Evolutionary conservation across 306 rosid species (phyloP), one percentile per base, ranked within the genome.

Genomic region (Mimosa pudica): DNA sequence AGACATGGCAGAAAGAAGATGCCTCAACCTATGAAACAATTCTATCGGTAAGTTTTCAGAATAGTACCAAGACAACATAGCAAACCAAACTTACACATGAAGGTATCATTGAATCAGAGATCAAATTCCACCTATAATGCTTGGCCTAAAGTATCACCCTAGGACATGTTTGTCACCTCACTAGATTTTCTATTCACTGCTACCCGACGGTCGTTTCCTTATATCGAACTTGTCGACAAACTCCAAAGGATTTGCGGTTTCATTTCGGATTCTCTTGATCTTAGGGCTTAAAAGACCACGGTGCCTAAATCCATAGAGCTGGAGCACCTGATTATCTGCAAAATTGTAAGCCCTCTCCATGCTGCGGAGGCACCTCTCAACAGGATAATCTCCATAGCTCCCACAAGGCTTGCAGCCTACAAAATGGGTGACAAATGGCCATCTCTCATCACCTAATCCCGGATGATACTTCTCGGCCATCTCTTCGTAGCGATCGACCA

Each of bases 401-500:
- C 99, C 99, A 88, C 99, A 95, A 3, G 99, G 99, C 79, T 95
- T 95, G 84, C 99, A 95, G 2, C 99, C 99, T 33, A 95, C 99
- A 16, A 95, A 95, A 81, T 95, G 99, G 0, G 99, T 95, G 82
- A 95, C 99, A 82, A 95, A 95, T 5, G 99, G 99, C 99, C 99
- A 95, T 77, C 98, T 90, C 76, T 95, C 97, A 42, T 95, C 99
- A 2, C 99, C 98, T 41, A 95, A 81, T 1, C 99, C 99, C 0
- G 98, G 98, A 80, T 90, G 95, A 82, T 95, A 95, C 91, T 95
- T 95, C 89, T 95, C 97, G 2, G 89, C 82, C 99, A 95, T 95
- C 89, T 84, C 99, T 72, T 95, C 99, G 2, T 92, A 95, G 81
- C 97, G 82, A 79, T 95, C 99, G 16, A 95, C 99, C 87, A 95